Evolutionary conservation across 495 filamentous ascomycete species (phyloP), one percentile per base, ranked within the genome.

Genomic region (Xylaria sp.): DNA sequence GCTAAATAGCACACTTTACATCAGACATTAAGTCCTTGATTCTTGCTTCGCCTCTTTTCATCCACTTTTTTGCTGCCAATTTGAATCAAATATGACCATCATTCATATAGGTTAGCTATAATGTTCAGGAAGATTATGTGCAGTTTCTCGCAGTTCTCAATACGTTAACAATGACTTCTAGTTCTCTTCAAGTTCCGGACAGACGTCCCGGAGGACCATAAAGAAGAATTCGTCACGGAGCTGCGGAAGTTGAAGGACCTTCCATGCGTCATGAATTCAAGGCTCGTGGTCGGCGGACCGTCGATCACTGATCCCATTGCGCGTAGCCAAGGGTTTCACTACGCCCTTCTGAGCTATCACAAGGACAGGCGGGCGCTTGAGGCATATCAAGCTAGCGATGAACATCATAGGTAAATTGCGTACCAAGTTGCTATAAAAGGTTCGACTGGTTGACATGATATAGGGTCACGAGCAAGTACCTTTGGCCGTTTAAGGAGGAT

Each of bases 401-500:
- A 86, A 61, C 84, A 86, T 74, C 77, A 82, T 41, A 74, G 78
- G 84, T 85, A 75, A 69, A 77, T 65, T 48, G 33, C 17, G 3
- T 17, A 0, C 35, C 1, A 2, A 4, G 17, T 14, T 8, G 24
- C 7, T 7, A 29, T 1, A 3, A n/a, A 41, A 62, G 9, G 14
- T 8, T 24, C 19, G 7, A 59, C 7, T 24, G 29, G 59, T 29
- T 58, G 57, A 65, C 41, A 29, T 17, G 21, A 26, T 69, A 29
- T 69, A 83, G 84, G 61, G 81, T 86, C 0, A 85, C 83, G 8
- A 76, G 71, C 48, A 81, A 78, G 15, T 86, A 82, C 50, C 77
- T 86, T 52, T 80, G 80, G 68, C 85, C 85, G 2, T 86, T 78
- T 69, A 82, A 81, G 64, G 83, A 85, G 68, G 84, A 86, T 76